These are phyloP conservation scores for Arabidopsis thaliana DNA, from an alignment of 345 rosid genomes.

Conservation along the genomic window DNA sequence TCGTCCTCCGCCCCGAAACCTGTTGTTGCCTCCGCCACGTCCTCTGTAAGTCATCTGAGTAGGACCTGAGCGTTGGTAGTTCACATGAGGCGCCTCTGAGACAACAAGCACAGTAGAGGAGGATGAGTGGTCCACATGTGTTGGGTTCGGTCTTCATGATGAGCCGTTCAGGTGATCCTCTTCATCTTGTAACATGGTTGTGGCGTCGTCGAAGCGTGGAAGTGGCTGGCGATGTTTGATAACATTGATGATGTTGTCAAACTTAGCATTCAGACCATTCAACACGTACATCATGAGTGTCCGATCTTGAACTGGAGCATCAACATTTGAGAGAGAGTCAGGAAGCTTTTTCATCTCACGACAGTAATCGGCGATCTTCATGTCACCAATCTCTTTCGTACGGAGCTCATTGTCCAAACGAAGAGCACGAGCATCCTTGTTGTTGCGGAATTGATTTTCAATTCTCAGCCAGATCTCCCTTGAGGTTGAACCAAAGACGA, in stretches of 20 bases:
- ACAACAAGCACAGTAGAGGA: not conserved
- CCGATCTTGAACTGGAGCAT: not conserved
- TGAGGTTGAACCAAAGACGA: not conserved
- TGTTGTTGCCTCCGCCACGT: no score
- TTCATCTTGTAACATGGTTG: not conserved
- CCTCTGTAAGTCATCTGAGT: no score
- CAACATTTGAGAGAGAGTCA: not conserved
- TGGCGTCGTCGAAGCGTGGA: not conserved
- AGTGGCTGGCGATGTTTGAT: not conserved
- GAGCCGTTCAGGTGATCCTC: not conserved
- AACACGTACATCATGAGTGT: not conserved
- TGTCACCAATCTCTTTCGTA: not conserved
- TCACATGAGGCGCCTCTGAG: no score
- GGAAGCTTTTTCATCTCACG: not conserved
- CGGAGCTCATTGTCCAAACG: not conserved
- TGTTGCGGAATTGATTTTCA: not conserved
- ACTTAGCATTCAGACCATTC: not conserved
- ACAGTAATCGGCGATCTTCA: not conserved
- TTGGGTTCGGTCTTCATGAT: not conserved
- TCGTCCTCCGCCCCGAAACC: no score
- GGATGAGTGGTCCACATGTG: not conserved
- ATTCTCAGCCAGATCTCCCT: not conserved
- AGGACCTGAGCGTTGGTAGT: not conserved
- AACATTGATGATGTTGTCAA: not conserved
- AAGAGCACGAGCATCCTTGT: not conserved